Base-by-base conservation (phyloP, 148 eudicot species). In the Camellia granthamiana region DNA sequence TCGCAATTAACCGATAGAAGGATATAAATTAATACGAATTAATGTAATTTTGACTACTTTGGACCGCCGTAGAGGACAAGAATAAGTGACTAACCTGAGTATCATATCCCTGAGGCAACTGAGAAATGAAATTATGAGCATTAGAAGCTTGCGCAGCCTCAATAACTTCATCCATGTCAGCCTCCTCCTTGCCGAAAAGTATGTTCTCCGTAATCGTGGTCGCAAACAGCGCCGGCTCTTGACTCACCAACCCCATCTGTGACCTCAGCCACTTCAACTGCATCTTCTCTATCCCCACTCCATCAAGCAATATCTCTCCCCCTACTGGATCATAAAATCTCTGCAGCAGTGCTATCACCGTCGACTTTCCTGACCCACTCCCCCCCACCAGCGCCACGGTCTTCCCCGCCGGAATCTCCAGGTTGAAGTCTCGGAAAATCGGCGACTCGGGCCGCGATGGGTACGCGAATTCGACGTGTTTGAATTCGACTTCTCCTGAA, bases 221-320 rank as follows among this genome's bases (percentile, higher is more conserved):
- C 0, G 93, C 98, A 76, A 95, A 95, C 4, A 95, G 87, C 0
- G 94, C 96, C 3, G 98, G 98, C 82, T 95, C 98, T 74, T 95
- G 98, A 78, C 98, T 93, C 61, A 95, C 98, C 60, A 95, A 59
- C 38, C 98, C 98, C 97, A 95, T 93, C 70, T 90, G 94, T 7
- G 93, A 89, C 77, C 98, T 86, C 54, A 95, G 69, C 98, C 97
- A 95, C 85, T 88, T 95, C 1, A 95, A 78, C 23, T 92, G 97
- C 12, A 95, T 80, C 87, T 90, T 90, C 60, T 87, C 87, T 49
- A 92, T 93, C 3, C 87, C 70, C n/a, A 93, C 86, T 41, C 97
- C 97, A 79, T 95, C 98, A 4, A 95, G 62, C 1, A 90, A 70
- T 73, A 95, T 92, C 58, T 95, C 88, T 0, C 98, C 98, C 7